These are phyloP conservation scores for Sicyos baderoa DNA, from an alignment of 306 rosid genomes.

Conservation along the genomic window DNA sequence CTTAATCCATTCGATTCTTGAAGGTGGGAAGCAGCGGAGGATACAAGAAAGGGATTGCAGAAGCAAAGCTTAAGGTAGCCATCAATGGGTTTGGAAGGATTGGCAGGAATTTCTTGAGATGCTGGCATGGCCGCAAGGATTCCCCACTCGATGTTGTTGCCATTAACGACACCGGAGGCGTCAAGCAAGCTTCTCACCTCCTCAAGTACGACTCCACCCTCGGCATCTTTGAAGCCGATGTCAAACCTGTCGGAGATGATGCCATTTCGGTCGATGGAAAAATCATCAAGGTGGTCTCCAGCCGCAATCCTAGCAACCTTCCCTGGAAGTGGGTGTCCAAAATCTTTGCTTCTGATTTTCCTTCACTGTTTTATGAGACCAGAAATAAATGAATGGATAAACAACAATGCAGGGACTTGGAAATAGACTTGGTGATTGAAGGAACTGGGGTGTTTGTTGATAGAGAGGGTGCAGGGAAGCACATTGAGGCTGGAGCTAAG, in stretches of 20 bases:
- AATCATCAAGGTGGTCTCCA: conserved; percentile 71
- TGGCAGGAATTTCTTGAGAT: conserved; percentile 92
- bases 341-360: neutral
- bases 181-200: conserved; percentile 97
- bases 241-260: conserved; percentile 59
- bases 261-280: conserved; percentile 87
- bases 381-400: neutral
- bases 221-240: conserved; percentile 88
- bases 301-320: conserved; percentile 68
- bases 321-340: conserved; percentile 77
- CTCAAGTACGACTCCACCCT: conserved; percentile 96
- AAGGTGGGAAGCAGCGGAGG: conserved; percentile 59
- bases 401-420: conserved; percentile 52
- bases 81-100: conserved; percentile 93
- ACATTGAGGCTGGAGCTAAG: conserved; percentile 90
- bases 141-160: conserved; percentile 89
- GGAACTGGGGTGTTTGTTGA: conserved; percentile 98
- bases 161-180: conserved; percentile 92
- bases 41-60: conserved; percentile 52
- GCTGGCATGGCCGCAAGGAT: conserved; percentile 97
- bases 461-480: conserved; percentile 94
- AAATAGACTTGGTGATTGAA: conserved; percentile 83
- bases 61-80: conserved; percentile 88
- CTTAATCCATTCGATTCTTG: neutral
- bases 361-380: neutral